Evolutionary conservation across 106 monocot genomes (phyloP).

Genomic region (Apostasia shenzhenica): DNA sequence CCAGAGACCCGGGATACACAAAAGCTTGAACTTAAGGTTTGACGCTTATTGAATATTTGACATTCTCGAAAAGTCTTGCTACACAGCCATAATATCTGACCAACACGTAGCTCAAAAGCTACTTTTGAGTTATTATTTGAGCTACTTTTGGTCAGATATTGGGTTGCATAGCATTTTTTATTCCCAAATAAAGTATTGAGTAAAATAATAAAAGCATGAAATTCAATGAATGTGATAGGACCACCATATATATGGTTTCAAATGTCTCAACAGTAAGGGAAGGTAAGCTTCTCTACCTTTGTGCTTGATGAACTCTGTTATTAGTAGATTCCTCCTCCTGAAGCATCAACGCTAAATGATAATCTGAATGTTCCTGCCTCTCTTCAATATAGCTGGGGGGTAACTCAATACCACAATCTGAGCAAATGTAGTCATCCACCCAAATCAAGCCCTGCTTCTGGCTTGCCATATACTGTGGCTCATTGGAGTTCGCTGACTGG

Average conservation of each 20-base stretch:
- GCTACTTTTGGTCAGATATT: not conserved
- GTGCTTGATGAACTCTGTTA: not conserved
- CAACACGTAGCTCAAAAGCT: too few species aligned
- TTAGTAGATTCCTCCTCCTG: slow-evolving; percentile 55
- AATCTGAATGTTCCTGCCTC: slow-evolving; percentile 86
- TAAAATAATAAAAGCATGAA: not conserved
- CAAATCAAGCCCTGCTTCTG: slow-evolving; percentile 27
- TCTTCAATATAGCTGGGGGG: slow-evolving; percentile 70
- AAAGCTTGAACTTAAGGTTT: too few species aligned
- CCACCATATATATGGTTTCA: not conserved
- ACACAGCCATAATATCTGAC: too few species aligned
- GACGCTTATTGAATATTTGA: too few species aligned
- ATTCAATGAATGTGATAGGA: not conserved
- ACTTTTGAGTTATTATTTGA: too few species aligned
- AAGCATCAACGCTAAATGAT: slow-evolving; percentile 76
- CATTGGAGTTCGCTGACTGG: not conserved
- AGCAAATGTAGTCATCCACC: slow-evolving; percentile 79
- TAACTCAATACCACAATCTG: slow-evolving; percentile 69
- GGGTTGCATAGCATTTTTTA: not conserved
- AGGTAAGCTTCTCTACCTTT: slow-evolving; percentile 6
- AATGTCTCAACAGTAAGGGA: not conserved
- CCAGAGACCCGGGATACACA: too few species aligned
- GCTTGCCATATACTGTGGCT: not conserved
- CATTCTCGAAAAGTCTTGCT: too few species aligned
- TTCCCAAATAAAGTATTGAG: not conserved